Base-by-base conservation (phyloP, 2,329 filamentous ascomycete species). In the Trichoderma sp. region DNA sequence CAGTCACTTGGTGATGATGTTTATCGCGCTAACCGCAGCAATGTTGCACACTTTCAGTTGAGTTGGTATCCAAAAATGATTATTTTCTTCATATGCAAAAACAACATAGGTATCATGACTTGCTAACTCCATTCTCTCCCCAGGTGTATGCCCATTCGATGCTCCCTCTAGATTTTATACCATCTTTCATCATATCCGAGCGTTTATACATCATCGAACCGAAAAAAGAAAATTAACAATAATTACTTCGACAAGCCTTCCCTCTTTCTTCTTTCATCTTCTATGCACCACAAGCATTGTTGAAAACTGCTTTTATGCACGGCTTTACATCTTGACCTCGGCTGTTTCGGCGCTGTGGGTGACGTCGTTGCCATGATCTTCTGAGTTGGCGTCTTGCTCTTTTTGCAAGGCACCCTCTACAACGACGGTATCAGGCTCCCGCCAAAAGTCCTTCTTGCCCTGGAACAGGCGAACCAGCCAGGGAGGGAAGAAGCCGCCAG, bases 401-500 rank as follows among this genome's bases (percentile, higher is more conserved):
- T 72, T 69, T 12, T 68, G 58, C 12, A 45, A 34, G 8, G 32
- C 60, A 15, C 64, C 58, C 29, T 68, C 70, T 4, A 39, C 60
- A 2, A 70, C 68, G 19, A 67, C 61, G n/a, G 72, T 71, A 10
- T 70, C 59, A 1, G 77, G 74, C 56, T 76, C 74, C 42, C 83
- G 82, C 91, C 91, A 93, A 76, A 94, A 94, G 72, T 90, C 86
- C 79, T 85, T 90, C 82, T 92, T 91, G 32, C 92, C 92, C 42
- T 80, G 80, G 0, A 79, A 76, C 5, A 90, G 80, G 34, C 92
- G 85, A 67, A 83, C 81, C 61, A 93, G 75, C 92, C 92, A 96
- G 0, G 87, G 87, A 0, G 92, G 92, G 29, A 94, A 79, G 59
- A 95, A 79, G 1, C 92, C 92, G 17, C 92, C 92, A 1, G 89